These are phyloP conservation scores for Kernera saxatilis DNA, from an alignment of 345 rosid species.

Conservation along the genomic window DNA sequence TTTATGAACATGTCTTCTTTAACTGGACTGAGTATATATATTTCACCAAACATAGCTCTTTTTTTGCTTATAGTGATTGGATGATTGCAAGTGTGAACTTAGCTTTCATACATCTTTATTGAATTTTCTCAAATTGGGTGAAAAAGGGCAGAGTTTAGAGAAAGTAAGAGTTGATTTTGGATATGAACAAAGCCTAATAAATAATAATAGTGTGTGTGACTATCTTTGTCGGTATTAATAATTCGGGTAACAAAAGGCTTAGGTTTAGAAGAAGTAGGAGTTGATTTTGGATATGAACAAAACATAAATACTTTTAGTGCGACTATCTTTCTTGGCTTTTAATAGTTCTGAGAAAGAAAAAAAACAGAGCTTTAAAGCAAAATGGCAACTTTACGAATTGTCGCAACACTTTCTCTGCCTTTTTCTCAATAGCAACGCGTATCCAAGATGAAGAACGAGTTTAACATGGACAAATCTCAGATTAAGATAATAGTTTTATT, in stretches of 20 bases:
- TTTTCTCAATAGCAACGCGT: constrained; percentile 14
- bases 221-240: too few species aligned
- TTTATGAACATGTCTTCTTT: not conserved
- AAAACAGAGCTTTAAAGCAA: not conserved
- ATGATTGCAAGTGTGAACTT: constrained; percentile 10
- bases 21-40: not conserved
- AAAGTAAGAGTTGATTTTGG: not conserved
- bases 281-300: constrained; percentile 20
- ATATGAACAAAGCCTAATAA: constrained; percentile 4
- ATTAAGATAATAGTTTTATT: not conserved
- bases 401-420: constrained; percentile 4
- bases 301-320: not conserved
- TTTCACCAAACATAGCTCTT: not conserved
- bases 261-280: not conserved
- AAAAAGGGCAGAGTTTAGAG: not conserved
- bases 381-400: not conserved
- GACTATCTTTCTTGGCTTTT: not conserved
- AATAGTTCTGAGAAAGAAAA: not conserved
- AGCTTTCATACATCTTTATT: not conserved
- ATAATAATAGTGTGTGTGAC: not conserved
- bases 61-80: too few species aligned
- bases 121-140: not conserved
- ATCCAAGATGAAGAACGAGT: not conserved
- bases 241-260: not conserved
- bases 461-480: not conserved